Percentiles rank a stretch among this genome's conserved stretches.
Conservation (phyloP, 352 stramenopile genomes). For the Phytophthora pini region DNA sequence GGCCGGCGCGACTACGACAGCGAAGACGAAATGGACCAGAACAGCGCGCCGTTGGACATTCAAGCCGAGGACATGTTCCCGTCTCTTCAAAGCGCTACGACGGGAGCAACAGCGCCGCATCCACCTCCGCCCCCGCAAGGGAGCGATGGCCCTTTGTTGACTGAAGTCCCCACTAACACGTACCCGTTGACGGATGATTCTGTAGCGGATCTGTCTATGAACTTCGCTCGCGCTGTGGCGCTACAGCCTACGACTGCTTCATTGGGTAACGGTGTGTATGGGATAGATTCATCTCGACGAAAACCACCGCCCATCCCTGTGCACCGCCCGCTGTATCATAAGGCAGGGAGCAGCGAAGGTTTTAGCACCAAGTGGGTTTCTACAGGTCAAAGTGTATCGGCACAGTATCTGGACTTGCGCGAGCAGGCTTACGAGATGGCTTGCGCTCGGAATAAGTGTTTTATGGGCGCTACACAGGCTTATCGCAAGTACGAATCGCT, state of each 20-base stretch:
- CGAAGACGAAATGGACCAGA: constrained; percentile 73
- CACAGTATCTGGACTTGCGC: constrained; percentile 79
- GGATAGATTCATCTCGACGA: constrained; percentile 25
- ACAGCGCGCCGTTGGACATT: constrained; percentile 54
- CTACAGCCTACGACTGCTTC: constrained; percentile 36
- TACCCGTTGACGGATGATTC: constrained; percentile 35
- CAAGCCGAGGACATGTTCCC: constrained; percentile 84
- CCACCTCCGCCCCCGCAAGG: constrained; percentile 14
- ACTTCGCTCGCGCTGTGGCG: constrained; percentile 83
- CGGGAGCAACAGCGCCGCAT: constrained; percentile 12
- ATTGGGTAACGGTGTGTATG: constrained; percentile 18
- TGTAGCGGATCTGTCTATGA: constrained; percentile 58
- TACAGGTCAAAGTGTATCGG: constrained; percentile 61
- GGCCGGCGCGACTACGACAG: constrained; percentile 73
- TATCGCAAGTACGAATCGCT: constrained; percentile 67
- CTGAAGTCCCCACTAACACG: constrained; percentile 11
- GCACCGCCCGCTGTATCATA: constrained; percentile 63
- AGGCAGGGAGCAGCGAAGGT: constrained; percentile 43
- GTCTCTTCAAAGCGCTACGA: constrained; percentile 54
- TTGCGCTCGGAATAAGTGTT: constrained; percentile 86
- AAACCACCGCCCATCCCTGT: constrained; percentile 26
- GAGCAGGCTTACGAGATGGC: constrained; percentile 83
- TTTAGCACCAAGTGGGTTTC: constrained; percentile 65
- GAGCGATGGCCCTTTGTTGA: constrained; percentile 8
- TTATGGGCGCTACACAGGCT: constrained; percentile 86